phyloP scores from a whole-genome alignment of 2,329 filamentous ascomycete species.

The Calycina herbarum region DNA sequence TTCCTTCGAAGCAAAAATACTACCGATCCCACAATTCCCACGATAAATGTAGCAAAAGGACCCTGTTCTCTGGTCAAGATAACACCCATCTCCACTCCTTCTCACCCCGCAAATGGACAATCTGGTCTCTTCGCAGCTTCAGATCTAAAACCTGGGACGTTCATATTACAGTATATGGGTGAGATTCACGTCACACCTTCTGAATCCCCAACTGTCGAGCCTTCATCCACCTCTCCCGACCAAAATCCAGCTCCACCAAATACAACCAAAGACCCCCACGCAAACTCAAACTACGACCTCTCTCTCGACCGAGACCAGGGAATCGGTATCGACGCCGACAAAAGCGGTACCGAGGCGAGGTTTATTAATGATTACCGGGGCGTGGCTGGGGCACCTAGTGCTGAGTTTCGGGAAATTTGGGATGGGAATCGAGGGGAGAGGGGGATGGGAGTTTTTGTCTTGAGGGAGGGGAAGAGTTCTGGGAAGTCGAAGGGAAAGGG shows the following conservation, averaged over 20 bases:
- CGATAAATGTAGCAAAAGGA: slow-evolving; percentile 37
- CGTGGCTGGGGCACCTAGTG: slow-evolving; percentile 41
- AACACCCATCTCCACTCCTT: slow-evolving; percentile 48
- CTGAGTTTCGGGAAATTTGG: slow-evolving; percentile 60
- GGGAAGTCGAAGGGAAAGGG: slow-evolving; percentile 58
- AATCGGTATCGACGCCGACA: slow-evolving; percentile 60
- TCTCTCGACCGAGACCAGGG: slow-evolving; percentile 58
- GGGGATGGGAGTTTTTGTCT: slow-evolving; percentile 59
- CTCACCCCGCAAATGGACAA: slow-evolving; percentile 60
- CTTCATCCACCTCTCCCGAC: background rate
- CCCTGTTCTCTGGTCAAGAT: slow-evolving; percentile 56
- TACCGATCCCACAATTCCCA: slow-evolving; percentile 26
- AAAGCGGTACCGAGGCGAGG: slow-evolving; percentile 61
- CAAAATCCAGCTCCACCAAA: slow-evolving; percentile 13
- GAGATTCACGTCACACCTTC: slow-evolving; percentile 49
- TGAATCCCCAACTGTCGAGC: background rate
- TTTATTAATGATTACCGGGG: slow-evolving; percentile 69
- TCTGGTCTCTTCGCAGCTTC: slow-evolving; percentile 59
- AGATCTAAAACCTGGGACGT: slow-evolving; percentile 52
- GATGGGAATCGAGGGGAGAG: slow-evolving; percentile 51
- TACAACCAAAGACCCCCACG: slow-evolving; percentile 36
- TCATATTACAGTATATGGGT: slow-evolving; percentile 64
- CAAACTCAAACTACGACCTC: slow-evolving; percentile 62
- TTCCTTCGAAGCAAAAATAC: slow-evolving; percentile 29
- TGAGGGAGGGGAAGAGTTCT: slow-evolving; percentile 46